These are phyloP conservation scores for Oligophagozyma castellii DNA, from an alignment of 1,139 yeast genomes.

Conservation along the genomic window DNA sequence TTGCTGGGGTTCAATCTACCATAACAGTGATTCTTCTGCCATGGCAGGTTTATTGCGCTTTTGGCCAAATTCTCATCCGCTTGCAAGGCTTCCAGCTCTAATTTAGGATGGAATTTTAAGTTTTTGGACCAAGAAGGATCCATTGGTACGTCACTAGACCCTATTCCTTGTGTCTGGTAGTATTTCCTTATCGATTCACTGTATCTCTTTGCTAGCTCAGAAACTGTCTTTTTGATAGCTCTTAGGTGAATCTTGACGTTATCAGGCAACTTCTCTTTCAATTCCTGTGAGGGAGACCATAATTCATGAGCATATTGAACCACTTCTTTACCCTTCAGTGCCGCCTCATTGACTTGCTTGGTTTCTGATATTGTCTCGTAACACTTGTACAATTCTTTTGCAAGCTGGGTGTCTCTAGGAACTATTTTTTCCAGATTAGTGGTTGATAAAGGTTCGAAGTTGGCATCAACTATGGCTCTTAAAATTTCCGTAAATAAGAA, in stretches of 20 bases:
- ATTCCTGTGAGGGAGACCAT: constrained; percentile 14
- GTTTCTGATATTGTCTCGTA: too few relatives aligned
- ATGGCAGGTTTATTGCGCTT: constrained; percentile 40
- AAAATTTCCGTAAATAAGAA: constrained; percentile 18
- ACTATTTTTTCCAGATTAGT: constrained; percentile 15
- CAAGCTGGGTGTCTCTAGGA: constrained; percentile 12
- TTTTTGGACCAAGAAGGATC: constrained; percentile 44
- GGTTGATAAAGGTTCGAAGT: constrained; percentile 6
- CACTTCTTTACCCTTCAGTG: constrained; percentile 12
- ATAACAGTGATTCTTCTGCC: constrained; percentile 55
- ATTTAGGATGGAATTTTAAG: constrained; percentile 34
- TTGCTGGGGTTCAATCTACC: constrained; percentile 69
- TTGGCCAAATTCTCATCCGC: constrained; percentile 41
- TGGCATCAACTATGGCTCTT: constrained; percentile 11
- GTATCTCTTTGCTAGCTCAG: constrained; percentile 14
- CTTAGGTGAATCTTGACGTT: constrained; percentile 13
- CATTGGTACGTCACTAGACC: constrained; percentile 27
- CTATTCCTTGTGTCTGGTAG: constrained; percentile 1
- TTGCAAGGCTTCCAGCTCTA: constrained; percentile 39
- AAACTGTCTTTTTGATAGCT: constrained; percentile 12
- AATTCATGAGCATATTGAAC: constrained; percentile 9
- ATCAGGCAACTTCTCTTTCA: constrained; percentile 18
- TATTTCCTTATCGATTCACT: constrained; percentile 17
- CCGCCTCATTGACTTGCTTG: constrained; percentile 17
- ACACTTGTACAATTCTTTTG: constrained; percentile 11